These are phyloP conservation scores for Paramecium tetraurelia DNA, from an alignment of 73 alveolate species.

Conservation along the genomic window DNA sequence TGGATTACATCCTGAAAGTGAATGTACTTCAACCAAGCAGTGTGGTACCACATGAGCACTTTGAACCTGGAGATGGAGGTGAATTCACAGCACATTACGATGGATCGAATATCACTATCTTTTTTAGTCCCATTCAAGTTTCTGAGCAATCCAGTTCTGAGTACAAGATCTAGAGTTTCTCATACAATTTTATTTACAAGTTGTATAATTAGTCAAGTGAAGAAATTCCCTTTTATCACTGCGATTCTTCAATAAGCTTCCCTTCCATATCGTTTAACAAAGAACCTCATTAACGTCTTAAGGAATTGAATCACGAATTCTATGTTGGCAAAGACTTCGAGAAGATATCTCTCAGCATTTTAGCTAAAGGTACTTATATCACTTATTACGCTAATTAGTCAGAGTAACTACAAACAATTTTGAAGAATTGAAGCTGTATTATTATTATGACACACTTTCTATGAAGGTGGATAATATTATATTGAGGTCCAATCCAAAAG, in stretches of 20 bases:
- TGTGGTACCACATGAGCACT: background rate
- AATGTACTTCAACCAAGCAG: background rate
- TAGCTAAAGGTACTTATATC: background rate
- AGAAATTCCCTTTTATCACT: background rate
- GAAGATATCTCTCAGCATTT: background rate
- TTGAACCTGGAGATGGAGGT: conserved; percentile 30
- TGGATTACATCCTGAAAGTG: background rate
- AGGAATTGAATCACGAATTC: background rate
- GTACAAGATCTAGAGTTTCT: background rate
- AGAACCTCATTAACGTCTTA: background rate
- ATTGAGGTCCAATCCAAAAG: background rate
- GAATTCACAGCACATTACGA: background rate
- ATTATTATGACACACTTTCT: background rate
- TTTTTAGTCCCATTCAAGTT: background rate
- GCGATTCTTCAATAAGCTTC: background rate
- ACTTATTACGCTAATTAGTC: background rate
- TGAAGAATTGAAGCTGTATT: background rate
- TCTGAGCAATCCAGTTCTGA: background rate
- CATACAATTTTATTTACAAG: background rate
- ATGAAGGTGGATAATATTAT: background rate
- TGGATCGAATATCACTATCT: background rate
- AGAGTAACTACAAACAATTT: background rate
- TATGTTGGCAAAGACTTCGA: background rate
- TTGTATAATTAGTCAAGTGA: background rate
- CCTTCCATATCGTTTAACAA: background rate